These are phyloP conservation scores for Ceratocystis alfenasii DNA, from an alignment of 2,329 filamentous ascomycete species.

Conservation along the genomic window DNA sequence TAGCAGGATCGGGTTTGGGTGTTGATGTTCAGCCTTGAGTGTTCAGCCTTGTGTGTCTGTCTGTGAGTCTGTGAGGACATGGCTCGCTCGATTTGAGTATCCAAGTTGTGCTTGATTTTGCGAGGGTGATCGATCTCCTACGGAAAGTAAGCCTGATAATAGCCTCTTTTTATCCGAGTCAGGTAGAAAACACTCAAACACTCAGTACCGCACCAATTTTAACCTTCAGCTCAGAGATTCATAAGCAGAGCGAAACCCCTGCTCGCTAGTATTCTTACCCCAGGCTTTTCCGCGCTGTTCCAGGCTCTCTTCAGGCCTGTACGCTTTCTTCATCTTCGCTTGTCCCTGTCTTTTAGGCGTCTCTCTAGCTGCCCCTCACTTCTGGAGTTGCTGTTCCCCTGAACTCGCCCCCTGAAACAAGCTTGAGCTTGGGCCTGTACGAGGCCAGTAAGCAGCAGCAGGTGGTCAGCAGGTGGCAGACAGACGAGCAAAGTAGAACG, in stretches of 20 bases:
- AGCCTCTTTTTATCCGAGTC: no score
- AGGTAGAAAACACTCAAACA: neutral
- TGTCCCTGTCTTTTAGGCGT: no score
- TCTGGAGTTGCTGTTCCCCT: neutral
- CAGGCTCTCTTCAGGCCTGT: neutral
- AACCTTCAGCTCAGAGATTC: neutral
- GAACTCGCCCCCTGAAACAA: slow-evolving; percentile 5
- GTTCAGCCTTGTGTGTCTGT: no score
- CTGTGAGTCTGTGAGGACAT: no score
- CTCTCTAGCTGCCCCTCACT: neutral
- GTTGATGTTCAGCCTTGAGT: no score
- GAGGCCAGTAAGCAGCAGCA: neutral
- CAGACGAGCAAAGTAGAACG: no score
- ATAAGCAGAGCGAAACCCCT: neutral
- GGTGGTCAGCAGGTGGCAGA: neutral
- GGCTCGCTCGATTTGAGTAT: no score
- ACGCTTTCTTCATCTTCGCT: neutral
- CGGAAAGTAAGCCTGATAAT: no score
- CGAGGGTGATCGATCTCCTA: no score
- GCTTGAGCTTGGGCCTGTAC: slow-evolving; percentile 10
- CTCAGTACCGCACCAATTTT: neutral
- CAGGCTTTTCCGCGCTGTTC: neutral
- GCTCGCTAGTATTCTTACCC: neutral
- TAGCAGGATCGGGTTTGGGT: no score
- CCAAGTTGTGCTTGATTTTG: no score